These are phyloP conservation scores for Penicillium ochrochloron DNA, from an alignment of 495 filamentous ascomycete genomes.

Conservation along the genomic window DNA sequence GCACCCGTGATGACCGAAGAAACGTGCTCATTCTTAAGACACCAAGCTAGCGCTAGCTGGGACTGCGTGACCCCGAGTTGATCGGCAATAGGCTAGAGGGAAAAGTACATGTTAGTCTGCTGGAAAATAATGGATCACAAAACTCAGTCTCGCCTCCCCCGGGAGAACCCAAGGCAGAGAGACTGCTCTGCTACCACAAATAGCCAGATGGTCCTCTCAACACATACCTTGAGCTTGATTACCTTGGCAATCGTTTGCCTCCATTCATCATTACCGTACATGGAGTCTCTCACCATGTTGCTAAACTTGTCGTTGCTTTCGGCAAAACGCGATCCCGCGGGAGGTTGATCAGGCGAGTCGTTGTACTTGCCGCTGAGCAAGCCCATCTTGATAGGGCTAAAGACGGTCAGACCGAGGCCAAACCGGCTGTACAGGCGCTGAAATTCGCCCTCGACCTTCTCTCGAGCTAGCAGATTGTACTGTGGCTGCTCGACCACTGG, in stretches of 20 bases:
- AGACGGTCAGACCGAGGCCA: conserved; percentile 4
- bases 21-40: conserved; percentile 8
- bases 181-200: background rate
- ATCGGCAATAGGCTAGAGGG: background rate
- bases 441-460: background rate
- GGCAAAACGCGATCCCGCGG: conserved; percentile 4
- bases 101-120: background rate
- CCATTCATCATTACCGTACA: conserved; percentile 9
- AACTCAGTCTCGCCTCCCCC: background rate
- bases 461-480: conserved; percentile 2
- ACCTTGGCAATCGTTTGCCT: background rate
- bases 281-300: conserved; percentile 1
- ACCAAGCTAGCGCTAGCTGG: conserved; percentile 4
- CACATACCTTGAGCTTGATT: conserved; percentile 7
- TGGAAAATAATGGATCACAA: background rate
- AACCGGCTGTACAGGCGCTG: conserved; percentile 6
- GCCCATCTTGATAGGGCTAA: conserved; percentile 6
- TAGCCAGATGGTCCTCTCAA: background rate
- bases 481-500: conserved; percentile 5
- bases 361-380: conserved; percentile 10
- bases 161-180: background rate
- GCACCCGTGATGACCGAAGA: conserved; percentile 6
- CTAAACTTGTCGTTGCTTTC: conserved; percentile 7
- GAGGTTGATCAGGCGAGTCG: background rate
- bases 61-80: conserved; percentile 4